Conservation (phyloP, 2,329 filamentous ascomycete species). For the Colletotrichum endophyticum region DNA sequence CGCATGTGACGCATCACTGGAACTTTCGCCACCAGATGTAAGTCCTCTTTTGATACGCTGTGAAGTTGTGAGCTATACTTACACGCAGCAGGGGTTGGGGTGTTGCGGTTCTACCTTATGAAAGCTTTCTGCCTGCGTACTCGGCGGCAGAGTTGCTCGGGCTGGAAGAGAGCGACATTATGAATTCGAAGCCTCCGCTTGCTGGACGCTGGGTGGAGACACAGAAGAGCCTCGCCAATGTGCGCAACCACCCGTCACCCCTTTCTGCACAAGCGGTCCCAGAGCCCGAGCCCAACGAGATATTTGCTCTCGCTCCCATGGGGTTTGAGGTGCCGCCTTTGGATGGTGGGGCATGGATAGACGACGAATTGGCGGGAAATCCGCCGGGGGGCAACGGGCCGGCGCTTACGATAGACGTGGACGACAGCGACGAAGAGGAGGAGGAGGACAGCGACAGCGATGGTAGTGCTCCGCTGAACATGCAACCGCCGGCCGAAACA, state of each 20-base stretch:
- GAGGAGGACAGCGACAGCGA: neutral
- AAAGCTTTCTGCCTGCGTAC: slow-evolving; percentile 44
- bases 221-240: neutral
- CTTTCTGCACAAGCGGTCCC: neutral
- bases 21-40: slow-evolving; percentile 11
- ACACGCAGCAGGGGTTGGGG: slow-evolving; percentile 49
- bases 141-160: slow-evolving; percentile 1
- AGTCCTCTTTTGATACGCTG: neutral
- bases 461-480: neutral
- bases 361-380: neutral
- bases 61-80: neutral
- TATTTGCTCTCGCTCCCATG: neutral
- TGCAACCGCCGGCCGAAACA: neutral
- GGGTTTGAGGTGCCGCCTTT: neutral
- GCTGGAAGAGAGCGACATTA: neutral
- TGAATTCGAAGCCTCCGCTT: neutral
- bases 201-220: slow-evolving; percentile 16
- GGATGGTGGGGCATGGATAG: neutral
- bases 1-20: slow-evolving; percentile 14
- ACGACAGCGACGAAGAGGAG: neutral
- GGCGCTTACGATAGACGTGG: neutral
- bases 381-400: neutral
- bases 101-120: slow-evolving; percentile 48
- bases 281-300: neutral
- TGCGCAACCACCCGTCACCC: slow-evolving; percentile 16